Evolutionary conservation across 768 basidiomycete species (phyloP).

Genomic region (Pulveroboletus ravenelii): DNA sequence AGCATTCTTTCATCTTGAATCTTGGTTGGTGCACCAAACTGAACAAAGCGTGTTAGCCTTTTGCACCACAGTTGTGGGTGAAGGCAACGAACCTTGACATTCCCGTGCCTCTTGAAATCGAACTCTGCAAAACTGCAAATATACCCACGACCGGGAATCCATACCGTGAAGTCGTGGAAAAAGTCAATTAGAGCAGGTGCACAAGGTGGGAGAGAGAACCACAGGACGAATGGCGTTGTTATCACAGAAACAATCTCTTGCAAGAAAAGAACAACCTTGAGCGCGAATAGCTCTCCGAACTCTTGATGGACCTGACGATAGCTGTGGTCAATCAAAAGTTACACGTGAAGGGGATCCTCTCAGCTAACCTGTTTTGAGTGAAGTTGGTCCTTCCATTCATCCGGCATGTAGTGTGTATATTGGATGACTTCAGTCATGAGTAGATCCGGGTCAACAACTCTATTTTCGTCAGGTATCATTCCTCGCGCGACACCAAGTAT

Average conservation of each 20-base stretch:
- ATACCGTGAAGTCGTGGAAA: conserved; percentile 96
- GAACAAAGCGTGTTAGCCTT: neutral
- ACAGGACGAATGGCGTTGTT: conserved; percentile 89
- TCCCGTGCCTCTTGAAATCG: conserved; percentile 93
- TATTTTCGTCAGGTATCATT: conserved; percentile 93
- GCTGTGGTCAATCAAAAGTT: neutral
- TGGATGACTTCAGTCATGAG: conserved; percentile 89
- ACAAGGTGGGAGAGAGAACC: conserved; percentile 87
- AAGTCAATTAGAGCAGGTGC: conserved; percentile 93
- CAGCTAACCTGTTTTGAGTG: conserved; percentile 77
- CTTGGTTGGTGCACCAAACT: conserved; percentile 83
- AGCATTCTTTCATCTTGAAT: conserved; percentile 69
- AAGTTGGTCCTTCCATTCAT: conserved; percentile 82
- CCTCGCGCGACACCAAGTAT: conserved; percentile 86
- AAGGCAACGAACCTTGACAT: conserved; percentile 61
- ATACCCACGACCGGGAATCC: conserved; percentile 93
- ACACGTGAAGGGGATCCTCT: neutral
- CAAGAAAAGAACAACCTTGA: conserved; percentile 84
- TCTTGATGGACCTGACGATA: conserved; percentile 72
- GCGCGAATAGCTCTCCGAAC: conserved; percentile 89
- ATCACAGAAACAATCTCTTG: conserved; percentile 90
- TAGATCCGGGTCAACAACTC: conserved; percentile 89
- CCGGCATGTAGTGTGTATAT: conserved; percentile 95
- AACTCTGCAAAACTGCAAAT: conserved; percentile 99
- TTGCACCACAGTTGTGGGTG: neutral